Percentiles rank a stretch among this genome's conserved stretches.
These are phyloP conservation scores for Parastagonospora nodorum DNA, from an alignment of 2,329 filamentous ascomycete genomes.

Conservation along the genomic window DNA sequence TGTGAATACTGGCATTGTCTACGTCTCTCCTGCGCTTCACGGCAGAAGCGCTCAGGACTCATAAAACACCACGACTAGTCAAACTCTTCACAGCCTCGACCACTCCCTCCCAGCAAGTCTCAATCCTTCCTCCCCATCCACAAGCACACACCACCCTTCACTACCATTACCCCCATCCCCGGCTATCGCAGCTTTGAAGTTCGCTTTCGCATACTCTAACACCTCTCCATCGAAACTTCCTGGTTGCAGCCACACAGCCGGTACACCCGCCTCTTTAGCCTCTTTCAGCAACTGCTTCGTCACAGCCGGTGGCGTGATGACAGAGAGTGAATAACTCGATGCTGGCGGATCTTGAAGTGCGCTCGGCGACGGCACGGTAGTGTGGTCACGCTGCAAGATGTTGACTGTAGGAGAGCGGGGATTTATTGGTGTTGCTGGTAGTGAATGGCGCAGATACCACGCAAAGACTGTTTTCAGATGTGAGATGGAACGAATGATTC, in stretches of 20 bases:
- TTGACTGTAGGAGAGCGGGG: constrained; percentile 69
- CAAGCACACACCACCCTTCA: constrained; percentile 50
- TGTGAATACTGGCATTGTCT: too few species aligned
- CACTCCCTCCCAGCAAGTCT: constrained; percentile 41
- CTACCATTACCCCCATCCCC: constrained; percentile 39
- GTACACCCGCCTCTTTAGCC: constrained; percentile 73
- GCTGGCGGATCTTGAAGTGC: constrained; percentile 59
- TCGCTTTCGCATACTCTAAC: constrained; percentile 68
- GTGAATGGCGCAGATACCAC: constrained; percentile 80
- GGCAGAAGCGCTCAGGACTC: too few species aligned
- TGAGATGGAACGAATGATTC: neutral
- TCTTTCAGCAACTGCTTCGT: constrained; percentile 77
- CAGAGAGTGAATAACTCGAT: constrained; percentile 72
- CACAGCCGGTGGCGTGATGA: constrained; percentile 83
- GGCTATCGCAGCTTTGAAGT: constrained; percentile 73
- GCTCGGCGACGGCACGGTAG: constrained; percentile 68
- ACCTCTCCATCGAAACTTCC: constrained; percentile 83
- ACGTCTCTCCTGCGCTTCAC: too few species aligned
- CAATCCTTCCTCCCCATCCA: constrained; percentile 48
- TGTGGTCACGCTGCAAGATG: constrained; percentile 63
- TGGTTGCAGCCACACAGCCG: constrained; percentile 71
- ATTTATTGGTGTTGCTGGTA: constrained; percentile 84
- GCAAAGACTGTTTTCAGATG: constrained; percentile 69
- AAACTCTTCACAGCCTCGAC: constrained; percentile 29
- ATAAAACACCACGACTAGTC: too few species aligned